Evolutionary conservation across 805 yeast species (phyloP).

Genomic region (Wickerhamiella sorbophila): DNA sequence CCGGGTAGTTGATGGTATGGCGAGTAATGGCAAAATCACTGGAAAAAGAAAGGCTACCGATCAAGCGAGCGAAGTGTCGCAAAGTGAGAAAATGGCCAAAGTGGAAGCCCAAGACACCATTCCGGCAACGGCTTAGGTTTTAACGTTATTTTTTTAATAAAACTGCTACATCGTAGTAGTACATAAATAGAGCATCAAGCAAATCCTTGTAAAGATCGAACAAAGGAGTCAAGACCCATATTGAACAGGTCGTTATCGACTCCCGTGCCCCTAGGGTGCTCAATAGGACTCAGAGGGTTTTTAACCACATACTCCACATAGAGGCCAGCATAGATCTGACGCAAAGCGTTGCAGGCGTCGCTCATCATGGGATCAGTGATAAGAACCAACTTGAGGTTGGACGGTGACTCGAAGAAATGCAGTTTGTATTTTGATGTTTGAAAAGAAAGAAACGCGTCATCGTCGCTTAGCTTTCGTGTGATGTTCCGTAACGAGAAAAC

Average conservation of each 20-base stretch:
- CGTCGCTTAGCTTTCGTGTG: slow-evolving; percentile 38
- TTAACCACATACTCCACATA: slow-evolving; percentile 48
- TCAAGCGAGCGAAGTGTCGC: slow-evolving; percentile 1
- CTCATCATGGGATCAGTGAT: slow-evolving; percentile 52
- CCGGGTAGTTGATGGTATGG: slow-evolving; percentile 71
- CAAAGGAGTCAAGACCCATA: slow-evolving; percentile 38
- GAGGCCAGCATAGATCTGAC: slow-evolving; percentile 43
- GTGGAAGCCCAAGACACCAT: neutral
- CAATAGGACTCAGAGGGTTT: slow-evolving; percentile 28
- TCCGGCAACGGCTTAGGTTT: neutral
- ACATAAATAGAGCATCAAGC: neutral
- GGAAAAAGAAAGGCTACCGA: slow-evolving; percentile 1
- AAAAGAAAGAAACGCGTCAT: slow-evolving; percentile 24
- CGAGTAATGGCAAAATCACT: slow-evolving; percentile 20
- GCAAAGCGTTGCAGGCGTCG: slow-evolving; percentile 39
- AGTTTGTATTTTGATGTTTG: slow-evolving; percentile 59
- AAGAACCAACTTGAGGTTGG: slow-evolving; percentile 63
- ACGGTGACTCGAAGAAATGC: slow-evolving; percentile 66
- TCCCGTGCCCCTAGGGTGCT: slow-evolving; percentile 21
- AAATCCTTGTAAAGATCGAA: slow-evolving; percentile 24
- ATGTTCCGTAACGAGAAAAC: slow-evolving; percentile 67
- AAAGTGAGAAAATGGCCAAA: neutral
- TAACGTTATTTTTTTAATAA: neutral
- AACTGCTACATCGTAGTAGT: neutral
- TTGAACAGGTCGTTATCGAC: slow-evolving; percentile 46